Evolutionary conservation across 768 basidiomycete species (phyloP).

Genomic region (Chalciporus chontae): DNA sequence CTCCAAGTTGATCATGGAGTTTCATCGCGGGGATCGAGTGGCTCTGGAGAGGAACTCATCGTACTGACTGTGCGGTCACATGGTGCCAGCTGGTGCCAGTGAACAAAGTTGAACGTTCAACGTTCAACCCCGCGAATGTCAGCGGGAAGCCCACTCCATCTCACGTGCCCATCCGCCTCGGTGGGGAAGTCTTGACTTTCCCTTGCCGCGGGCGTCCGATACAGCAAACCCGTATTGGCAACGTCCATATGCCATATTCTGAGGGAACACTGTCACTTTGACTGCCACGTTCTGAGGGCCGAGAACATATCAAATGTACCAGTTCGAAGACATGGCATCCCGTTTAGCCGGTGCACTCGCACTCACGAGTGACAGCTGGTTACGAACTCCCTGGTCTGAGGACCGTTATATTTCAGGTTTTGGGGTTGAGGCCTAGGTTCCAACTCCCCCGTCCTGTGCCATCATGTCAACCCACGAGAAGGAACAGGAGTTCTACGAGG

Average conservation of each 20-base stretch:
- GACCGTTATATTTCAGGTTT: not conserved
- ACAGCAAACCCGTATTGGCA: not conserved
- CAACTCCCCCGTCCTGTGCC: not conserved
- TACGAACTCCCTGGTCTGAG: not conserved
- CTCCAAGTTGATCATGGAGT: not conserved
- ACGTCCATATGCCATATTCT: not conserved
- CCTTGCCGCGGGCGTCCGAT: slow-evolving; percentile 6
- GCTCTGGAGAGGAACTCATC: not conserved
- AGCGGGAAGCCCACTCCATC: not conserved
- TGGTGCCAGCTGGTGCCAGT: too few species aligned
- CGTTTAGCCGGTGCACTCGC: not conserved
- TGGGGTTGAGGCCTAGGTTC: not conserved
- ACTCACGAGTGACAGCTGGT: not conserved
- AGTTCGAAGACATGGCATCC: not conserved
- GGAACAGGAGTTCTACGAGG: slow-evolving; percentile 9
- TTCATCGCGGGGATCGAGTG: not conserved
- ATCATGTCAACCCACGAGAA: slow-evolving; percentile 18
- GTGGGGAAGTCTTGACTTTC: not conserved
- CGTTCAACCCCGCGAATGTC: not conserved
- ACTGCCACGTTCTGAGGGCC: not conserved
- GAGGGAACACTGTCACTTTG: not conserved
- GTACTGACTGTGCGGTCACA: too few species aligned
- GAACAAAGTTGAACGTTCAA: too few species aligned
- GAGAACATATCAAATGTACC: not conserved
- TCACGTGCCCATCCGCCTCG: not conserved